Base-by-base conservation (phyloP, 2,329 filamentous ascomycete species). In the Incumbomyces lentus region DNA sequence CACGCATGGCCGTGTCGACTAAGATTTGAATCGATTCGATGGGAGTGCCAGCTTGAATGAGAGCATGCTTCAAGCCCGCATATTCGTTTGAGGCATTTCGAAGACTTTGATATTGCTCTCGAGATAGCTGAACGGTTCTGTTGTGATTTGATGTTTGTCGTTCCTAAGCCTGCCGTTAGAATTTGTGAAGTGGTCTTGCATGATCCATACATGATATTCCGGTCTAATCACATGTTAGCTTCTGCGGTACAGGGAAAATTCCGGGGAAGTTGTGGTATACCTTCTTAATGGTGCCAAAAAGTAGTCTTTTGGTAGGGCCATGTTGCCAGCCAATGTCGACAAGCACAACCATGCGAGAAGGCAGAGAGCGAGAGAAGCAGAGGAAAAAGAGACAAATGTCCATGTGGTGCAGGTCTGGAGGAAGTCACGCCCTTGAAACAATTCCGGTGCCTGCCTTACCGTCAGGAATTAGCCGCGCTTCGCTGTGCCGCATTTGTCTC, bases 1-100 rank as follows among this genome's bases (percentile, higher is more conserved):
- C 8, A 8, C 22, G 22, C 18, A 18, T n/a, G 8, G 41, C 17
- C 3, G 30, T 32, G 35, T 44, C 41, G 45, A 49, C 46, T 6
- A 53, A 40, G 47, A 48, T 33, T 30, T 52, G 40, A 17, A 53
- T 29, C 2, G 44, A 42, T 16, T 53, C 52, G 18, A 26, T 17
- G 16, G 31, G 34, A 10, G 38, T 48, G 22, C 52, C 52, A 43
- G 47, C 52, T 22, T 30, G 22, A 1, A 52, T 19, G 12, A 53
- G 45, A 30, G 51, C 51, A n/a, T 50, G 46, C 33, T 46, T 48
- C 31, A 52, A 34, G 5, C 49, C 38, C 17, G 35, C 19, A 40
- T 50, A 47, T 29, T 47, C 44, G 14, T 18, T 32, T 13, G 38
- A 13, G 11, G 44, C 44, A 41, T 22, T 31, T 33, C 18, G 26